Evolutionary conservation across 768 basidiomycete genomes (phyloP).

Genomic region (Sarcodon sp.): DNA sequence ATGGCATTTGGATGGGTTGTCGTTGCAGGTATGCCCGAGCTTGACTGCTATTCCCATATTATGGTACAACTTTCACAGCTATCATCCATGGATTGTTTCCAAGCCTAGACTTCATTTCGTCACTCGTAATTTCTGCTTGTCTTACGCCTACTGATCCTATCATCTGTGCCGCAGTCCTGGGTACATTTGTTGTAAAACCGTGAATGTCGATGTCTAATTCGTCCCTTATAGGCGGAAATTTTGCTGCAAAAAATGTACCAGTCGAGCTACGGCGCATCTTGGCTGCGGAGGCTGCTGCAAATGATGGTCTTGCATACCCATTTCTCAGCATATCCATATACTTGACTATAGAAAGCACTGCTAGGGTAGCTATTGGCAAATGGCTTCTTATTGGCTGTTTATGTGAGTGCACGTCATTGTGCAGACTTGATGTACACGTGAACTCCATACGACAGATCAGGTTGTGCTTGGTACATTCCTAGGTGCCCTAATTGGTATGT

Average conservation of each 20-base stretch:
- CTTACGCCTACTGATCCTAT: conserved; percentile 94
- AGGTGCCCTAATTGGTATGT: conserved; percentile 41
- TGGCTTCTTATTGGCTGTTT: conserved; percentile 85
- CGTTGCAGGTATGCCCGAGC: conserved; percentile 37
- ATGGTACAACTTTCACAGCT: conserved; percentile 21
- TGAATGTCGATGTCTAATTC: neutral
- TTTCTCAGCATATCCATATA: conserved; percentile 84
- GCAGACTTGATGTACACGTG: neutral
- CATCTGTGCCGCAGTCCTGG: conserved; percentile 74
- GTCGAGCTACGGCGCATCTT: conserved; percentile 67
- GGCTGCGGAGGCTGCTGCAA: conserved; percentile 85
- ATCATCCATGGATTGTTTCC: conserved; percentile 68
- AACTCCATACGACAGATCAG: conserved; percentile 39
- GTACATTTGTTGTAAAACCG: conserved; percentile 14
- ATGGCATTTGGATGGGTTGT: conserved; percentile 82
- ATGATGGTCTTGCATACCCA: conserved; percentile 93
- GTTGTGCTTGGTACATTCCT: conserved; percentile 63
- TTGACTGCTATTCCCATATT: neutral
- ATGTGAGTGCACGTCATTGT: conserved; percentile 30
- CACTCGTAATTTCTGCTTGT: conserved; percentile 80
- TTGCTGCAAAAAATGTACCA: conserved; percentile 58
- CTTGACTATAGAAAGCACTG: conserved; percentile 58
- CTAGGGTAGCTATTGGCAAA: conserved; percentile 52
- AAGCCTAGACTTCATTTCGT: conserved; percentile 52
- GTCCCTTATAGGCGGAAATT: conserved; percentile 43